Evolutionary conservation across 352 stramenopile species (phyloP), one percentile per base, ranked within the genome.

Genomic region (Globisporangium recalcitrans): DNA sequence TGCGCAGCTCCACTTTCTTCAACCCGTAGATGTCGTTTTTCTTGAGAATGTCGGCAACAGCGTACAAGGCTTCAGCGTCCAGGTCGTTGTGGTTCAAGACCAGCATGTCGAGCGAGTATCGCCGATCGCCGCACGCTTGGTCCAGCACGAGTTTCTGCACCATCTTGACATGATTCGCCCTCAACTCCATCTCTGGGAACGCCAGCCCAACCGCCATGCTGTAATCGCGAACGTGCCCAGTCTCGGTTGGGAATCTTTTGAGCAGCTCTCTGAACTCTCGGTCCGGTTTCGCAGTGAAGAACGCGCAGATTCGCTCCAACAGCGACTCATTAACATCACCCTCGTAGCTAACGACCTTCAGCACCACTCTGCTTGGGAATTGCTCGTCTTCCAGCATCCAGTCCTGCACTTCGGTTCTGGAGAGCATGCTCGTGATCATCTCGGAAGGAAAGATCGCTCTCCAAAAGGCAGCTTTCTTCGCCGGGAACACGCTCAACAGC

Each of bases 331-430:
- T 26, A 3, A 49, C 8, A 49, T 19, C 42, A 3, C n/a, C 42
- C 14, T 22, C n/a, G 42, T 49, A n/a, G 3, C 42, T n/a, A 49
- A n/a, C 6, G 42, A 49, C 9, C 26, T 24, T 49, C n/a, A 22
- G 26, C n/a, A 49, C 42, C 19, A 49, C 42, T 22, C 9, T 22
- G 19, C 42, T 26, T 6, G 42, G 42, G n/a, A 49, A 49, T 6
- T 26, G 42, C 42, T 49, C 42, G 7, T 49, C n/a, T 24, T 49
- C 42, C 42, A 49, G 26, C 48, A 38, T 54, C 48, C 48, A 54
- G 13, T 49, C 42, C 42, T 49, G 16, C n/a, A 24, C 42, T 49
- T 49, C 19, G 8, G 42, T 4, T 26, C 9, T 49, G n/a, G 42
- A 49, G 24, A n/a, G 42, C 1, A 49, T 0, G 42, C 42, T 49